Base-by-base conservation (phyloP, 331 rosid genomes). In the Rosa hybrid region DNA sequence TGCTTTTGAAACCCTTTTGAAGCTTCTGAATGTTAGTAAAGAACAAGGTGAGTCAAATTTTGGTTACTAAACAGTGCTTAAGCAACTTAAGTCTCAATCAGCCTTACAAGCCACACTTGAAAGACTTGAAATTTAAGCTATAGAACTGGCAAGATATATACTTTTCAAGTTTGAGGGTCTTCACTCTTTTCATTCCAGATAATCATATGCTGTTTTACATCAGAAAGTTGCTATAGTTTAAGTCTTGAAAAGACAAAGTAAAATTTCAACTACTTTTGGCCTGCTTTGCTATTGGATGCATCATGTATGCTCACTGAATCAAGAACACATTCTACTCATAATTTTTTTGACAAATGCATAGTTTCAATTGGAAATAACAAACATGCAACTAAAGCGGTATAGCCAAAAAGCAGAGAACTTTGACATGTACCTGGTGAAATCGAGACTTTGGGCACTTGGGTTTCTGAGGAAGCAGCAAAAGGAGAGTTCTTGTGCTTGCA, bases 401-500 rank as follows among this genome's bases (percentile, higher is more conserved):
- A 73, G 70, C 14, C 4, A 62, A 81, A 63, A 84, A 45, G 69
- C 56, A 68, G 78, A 68, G 48, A 8, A 73, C 56, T 57, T 82
- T 65, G 74, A 78, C 74, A 81, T 56, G 65, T 84, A 96, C 99
- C 85, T 71, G 91, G 74, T 69, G 80, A 78, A 85, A 85, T 77
- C 54, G 88, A 50, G 74, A 80, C 84, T 65, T 74, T 77, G 69
- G 89, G 81, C 63, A 91, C 85, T 45, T 85, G 88, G 86, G 86
- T 83, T 78, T 86, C 88, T 2, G 94, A 90, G 77, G 94, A 85
- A 42, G 87, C 90, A 16, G 81, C 79, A 49, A 85, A 56, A 77
- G 90, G 88, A 82, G 91, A 83, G 25, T 48, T 83, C 75, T 82
- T 90, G 72, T 84, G 90, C 88, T 79, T 93, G 91, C 90, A 88